Evolutionary conservation across 1,284 basidiomycete species (phyloP).

Genomic region (Paramarasmius palmivorus): DNA sequence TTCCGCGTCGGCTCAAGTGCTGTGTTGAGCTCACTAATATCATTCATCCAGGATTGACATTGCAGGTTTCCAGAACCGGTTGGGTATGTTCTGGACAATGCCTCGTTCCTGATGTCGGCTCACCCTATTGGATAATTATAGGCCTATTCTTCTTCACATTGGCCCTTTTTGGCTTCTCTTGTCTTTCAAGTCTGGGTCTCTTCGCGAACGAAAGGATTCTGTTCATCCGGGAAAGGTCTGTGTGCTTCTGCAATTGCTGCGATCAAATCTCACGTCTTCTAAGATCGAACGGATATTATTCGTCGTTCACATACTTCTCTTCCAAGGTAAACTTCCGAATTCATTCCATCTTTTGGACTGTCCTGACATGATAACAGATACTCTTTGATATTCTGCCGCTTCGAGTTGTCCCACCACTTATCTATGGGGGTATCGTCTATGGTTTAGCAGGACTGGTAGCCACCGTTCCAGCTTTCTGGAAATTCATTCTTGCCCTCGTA

Average conservation of each 20-base stretch:
- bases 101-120: slow-evolving; percentile 3
- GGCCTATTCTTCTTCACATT: slow-evolving; percentile 97
- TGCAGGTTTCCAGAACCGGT: slow-evolving; percentile 89
- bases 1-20: slow-evolving; percentile 7
- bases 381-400: slow-evolving; percentile 96
- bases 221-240: slow-evolving; percentile 93
- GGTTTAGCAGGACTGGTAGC: slow-evolving; percentile 92
- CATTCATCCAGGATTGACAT: slow-evolving; percentile 75
- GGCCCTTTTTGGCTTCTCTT: slow-evolving; percentile 94
- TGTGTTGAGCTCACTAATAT: slow-evolving; percentile 15
- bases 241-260: slow-evolving; percentile 2
- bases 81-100: slow-evolving; percentile 45
- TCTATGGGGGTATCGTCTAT: slow-evolving; percentile 95
- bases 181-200: slow-evolving; percentile 86
- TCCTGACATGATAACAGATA: slow-evolving; percentile 45
- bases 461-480: slow-evolving; percentile 90
- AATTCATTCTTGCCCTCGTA: slow-evolving; percentile 93
- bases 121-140: slow-evolving; percentile 25
- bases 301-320: slow-evolving; percentile 92
- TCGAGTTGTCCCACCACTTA: slow-evolving; percentile 89
- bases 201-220: slow-evolving; percentile 94
- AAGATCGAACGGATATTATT: slow-evolving; percentile 96
- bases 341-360: not conserved
- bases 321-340: slow-evolving; percentile 67
- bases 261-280: slow-evolving; percentile 8